These are phyloP conservation scores for Colletotrichum eremochloae DNA, from an alignment of 2,329 filamentous ascomycete species.

Conservation along the genomic window DNA sequence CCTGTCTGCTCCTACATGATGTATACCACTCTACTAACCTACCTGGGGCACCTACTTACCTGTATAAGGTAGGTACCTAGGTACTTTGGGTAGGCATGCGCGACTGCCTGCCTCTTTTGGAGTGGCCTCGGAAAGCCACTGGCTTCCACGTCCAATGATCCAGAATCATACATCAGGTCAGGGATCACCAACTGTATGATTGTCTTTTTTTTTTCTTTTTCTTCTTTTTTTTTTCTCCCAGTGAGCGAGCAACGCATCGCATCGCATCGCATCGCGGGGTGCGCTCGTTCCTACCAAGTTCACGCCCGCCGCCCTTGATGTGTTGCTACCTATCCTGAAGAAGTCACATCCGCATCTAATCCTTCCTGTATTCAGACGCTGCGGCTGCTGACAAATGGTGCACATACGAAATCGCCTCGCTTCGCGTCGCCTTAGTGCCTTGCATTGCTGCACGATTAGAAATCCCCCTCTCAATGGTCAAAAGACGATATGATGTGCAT, in stretches of 20 bases:
- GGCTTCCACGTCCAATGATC: conserved; percentile 15
- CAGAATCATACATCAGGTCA: not conserved
- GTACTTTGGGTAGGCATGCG: not conserved
- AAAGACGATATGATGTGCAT: not conserved
- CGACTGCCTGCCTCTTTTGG: conserved; percentile 23
- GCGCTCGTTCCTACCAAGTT: not conserved
- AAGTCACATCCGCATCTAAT: not conserved
- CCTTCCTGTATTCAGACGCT: not conserved
- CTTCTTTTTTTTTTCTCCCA: conserved; percentile 12
- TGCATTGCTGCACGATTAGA: conserved; percentile 6
- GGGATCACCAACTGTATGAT: no score
- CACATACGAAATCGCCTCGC: not conserved
- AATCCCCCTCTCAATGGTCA: not conserved
- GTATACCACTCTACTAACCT: not conserved
- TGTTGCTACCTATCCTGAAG: not conserved
- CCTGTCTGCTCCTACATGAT: not conserved
- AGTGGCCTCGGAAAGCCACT: conserved; percentile 6
- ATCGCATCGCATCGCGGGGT: not conserved
- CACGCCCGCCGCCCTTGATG: not conserved
- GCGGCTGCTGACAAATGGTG: not conserved
- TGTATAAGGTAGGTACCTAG: not conserved
- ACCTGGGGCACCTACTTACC: no score
- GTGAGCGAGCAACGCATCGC: not conserved
- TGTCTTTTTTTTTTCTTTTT: conserved; percentile 10
- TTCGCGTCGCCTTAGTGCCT: not conserved